Evolutionary conservation across 306 rosid genomes (phyloP).

Genomic region (Cucurbita ficifolia): DNA sequence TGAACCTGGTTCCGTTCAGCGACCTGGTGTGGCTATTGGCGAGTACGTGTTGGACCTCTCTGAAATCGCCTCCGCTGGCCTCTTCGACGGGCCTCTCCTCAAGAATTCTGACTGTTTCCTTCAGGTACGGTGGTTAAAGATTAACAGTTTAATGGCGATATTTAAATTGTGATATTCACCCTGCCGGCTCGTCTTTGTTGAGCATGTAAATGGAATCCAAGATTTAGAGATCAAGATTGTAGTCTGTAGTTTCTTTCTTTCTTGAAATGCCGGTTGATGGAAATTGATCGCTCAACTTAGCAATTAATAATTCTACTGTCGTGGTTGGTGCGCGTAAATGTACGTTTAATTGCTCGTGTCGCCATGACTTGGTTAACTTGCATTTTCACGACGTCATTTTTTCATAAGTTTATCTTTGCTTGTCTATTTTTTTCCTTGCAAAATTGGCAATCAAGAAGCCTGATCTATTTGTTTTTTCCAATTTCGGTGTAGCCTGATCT

Average conservation of each 20-base stretch:
- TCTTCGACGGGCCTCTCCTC: conserved; percentile 73
- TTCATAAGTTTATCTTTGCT: background rate
- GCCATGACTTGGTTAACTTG: background rate
- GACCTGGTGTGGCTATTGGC: conserved; percentile 83
- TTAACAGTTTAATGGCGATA: no score
- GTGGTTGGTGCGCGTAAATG: background rate
- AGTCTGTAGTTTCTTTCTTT: background rate
- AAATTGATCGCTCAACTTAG: background rate
- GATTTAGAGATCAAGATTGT: background rate
- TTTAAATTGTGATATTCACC: background rate
- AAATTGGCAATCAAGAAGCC: background rate
- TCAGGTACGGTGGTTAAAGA: conserved; percentile 28
- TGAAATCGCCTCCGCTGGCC: conserved; percentile 51
- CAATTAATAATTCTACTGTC: background rate
- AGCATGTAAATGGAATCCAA: background rate
- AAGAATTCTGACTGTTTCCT: conserved; percentile 55
- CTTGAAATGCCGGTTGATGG: background rate
- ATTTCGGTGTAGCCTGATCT: conserved; percentile 45
- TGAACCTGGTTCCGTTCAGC: conserved; percentile 27
- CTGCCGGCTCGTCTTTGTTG: background rate
- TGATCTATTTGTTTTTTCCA: background rate
- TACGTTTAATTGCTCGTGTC: background rate
- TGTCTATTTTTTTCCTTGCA: background rate
- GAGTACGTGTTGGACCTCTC: conserved; percentile 76
- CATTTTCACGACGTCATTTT: background rate